Evolutionary conservation across 2,329 filamentous ascomycete species (phyloP), one percentile per base, ranked within the genome.

Genomic region (Diaporthe longicolla): DNA sequence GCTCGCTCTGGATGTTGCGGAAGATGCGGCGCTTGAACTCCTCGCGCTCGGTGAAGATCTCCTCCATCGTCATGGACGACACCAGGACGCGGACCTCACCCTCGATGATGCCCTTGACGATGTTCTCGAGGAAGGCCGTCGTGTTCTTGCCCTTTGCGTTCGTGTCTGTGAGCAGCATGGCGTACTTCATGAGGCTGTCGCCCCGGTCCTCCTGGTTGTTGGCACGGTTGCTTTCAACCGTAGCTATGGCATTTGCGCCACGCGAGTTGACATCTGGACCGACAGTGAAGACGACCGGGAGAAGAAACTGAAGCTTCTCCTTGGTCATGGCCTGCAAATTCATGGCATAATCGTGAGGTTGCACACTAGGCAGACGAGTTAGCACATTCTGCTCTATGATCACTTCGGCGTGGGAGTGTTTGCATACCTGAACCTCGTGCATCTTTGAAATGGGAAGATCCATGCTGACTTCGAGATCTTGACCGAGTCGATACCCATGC

Each of bases 1-100:
- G 88, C 82, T 97, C 95, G 74, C 89, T 89, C 81, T 95, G 93
- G 73, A 96, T 94, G 81, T 94, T 93, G 77, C 87, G 87, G 83
- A 92, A 93, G 78, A 94, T 93, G 77, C 93, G 91, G 77, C 88
- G 89, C 85, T 96, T 82, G 70, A 82, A 82, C 17, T 81, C 78
- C 76, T 82, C 81, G 43, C 81, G 79, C 76, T 80, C 80, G 43
- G 78, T 79, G 69, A 82, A 82, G 74, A 97, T 93, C 83, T 97
- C 94, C 81, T 96, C 94, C 93, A 97, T 96, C n/a, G 94, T 95
- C 93, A 97, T 96, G 78, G 91, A 92, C 0, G 92, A 94, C 55
- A 97, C 93, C 70, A 97, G 91, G 8, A 94, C 93, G 74, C 95
- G 90, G 0, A 93, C 95, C 82, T 97, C 95, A 76, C 95, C 95